These are phyloP conservation scores for Stephania yunnanensis DNA, from an alignment of 164 flowering plant genomes.

Conservation along the genomic window DNA sequence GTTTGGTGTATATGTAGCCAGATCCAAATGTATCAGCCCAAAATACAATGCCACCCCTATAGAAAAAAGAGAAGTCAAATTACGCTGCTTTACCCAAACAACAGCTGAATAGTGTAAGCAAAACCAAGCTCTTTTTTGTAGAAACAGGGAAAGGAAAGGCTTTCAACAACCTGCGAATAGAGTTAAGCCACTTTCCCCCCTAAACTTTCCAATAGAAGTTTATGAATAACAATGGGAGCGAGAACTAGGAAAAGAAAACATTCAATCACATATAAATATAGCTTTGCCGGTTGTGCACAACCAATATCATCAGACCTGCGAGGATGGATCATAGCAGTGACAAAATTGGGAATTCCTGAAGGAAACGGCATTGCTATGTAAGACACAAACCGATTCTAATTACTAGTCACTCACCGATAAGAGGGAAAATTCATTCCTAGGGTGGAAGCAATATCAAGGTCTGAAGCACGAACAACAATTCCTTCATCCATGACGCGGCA, in stretches of 20 bases:
- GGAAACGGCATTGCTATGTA: not conserved
- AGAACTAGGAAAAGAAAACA: not conserved
- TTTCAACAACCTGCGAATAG: not conserved
- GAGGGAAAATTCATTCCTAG: constrained; percentile 97
- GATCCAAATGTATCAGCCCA: constrained; percentile 89
- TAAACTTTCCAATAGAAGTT: not conserved
- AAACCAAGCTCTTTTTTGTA: too few relatives aligned
- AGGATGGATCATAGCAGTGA: not conserved
- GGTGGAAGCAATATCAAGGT: constrained; percentile 83
- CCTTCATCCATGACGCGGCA: constrained; percentile 89
- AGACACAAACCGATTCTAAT: not conserved
- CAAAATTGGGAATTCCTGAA: not conserved
- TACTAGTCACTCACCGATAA: constrained; percentile 55
- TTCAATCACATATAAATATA: not conserved
- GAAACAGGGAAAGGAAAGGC: not conserved
- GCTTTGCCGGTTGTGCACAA: not conserved
- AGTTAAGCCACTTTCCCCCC: not conserved
- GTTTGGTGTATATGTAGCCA: constrained; percentile 44
- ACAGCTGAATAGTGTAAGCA: not conserved
- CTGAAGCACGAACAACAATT: constrained; percentile 79
- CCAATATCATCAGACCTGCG: not conserved
- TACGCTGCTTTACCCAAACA: not conserved
- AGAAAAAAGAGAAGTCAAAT: not conserved
- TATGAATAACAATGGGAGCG: not conserved
- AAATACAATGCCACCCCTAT: constrained; percentile 88